Evolutionary conservation across 768 basidiomycete genomes (phyloP).

Genomic region (Suillus spraguei): DNA sequence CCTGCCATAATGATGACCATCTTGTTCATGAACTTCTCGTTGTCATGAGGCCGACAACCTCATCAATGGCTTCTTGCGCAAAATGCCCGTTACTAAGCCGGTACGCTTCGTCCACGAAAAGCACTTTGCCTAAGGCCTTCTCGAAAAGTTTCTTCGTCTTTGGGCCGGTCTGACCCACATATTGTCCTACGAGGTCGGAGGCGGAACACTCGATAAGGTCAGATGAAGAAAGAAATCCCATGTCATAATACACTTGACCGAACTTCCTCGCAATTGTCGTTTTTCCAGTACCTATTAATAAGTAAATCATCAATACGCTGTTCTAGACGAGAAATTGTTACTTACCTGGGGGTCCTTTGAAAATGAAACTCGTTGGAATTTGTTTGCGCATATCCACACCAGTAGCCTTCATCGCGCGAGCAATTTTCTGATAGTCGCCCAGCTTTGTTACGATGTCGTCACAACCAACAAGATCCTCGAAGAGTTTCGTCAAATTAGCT

Average conservation of each 20-base stretch:
- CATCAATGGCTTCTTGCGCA: slow-evolving; percentile 73
- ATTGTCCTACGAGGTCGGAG: slow-evolving; percentile 68
- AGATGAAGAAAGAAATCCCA: slow-evolving; percentile 52
- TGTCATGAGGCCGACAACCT: slow-evolving; percentile 66
- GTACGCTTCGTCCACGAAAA: slow-evolving; percentile 77
- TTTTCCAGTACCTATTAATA: slow-evolving; percentile 58
- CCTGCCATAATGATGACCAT: slow-evolving; percentile 71
- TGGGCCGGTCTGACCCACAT: slow-evolving; percentile 72
- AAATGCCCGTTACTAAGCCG: slow-evolving; percentile 61
- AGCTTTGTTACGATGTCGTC: slow-evolving; percentile 55
- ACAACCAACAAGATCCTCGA: slow-evolving; percentile 64
- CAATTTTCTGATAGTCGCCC: slow-evolving; percentile 53
- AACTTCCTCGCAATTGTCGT: slow-evolving; percentile 65
- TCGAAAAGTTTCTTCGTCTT: slow-evolving; percentile 63
- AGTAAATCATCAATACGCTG: not conserved
- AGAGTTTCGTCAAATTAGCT: slow-evolving; percentile 54
- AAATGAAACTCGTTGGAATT: slow-evolving; percentile 66
- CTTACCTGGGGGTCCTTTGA: slow-evolving; percentile 73
- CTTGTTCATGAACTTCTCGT: slow-evolving; percentile 57
- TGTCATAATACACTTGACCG: slow-evolving; percentile 63
- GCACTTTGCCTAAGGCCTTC: slow-evolving; percentile 65
- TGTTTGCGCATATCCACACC: slow-evolving; percentile 48
- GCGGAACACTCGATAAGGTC: slow-evolving; percentile 73
- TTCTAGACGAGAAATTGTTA: not conserved
- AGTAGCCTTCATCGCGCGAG: slow-evolving; percentile 40